phyloP scores from a whole-genome alignment of 306 rosid genomes.

The Hylodesmum podocarpum region DNA sequence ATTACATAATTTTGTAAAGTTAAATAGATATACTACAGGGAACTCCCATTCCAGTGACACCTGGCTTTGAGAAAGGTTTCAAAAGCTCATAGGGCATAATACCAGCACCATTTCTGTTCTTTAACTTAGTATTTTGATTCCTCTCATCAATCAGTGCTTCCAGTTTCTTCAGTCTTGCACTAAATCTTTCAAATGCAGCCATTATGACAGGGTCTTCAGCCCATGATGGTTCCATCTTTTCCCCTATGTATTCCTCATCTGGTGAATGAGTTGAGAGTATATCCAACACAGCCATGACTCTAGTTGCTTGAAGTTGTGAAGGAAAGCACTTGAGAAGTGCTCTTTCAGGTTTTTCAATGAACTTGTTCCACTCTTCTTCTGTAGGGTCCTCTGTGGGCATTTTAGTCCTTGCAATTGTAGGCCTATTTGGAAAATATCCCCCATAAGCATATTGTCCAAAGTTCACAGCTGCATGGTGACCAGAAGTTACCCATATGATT shows the following conservation, averaged over 20 bases:
- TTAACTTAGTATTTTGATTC: slow-evolving; percentile 43
- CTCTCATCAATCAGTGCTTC: slow-evolving; percentile 60
- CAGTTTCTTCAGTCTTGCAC: slow-evolving; percentile 44
- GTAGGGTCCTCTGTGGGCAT: slow-evolving; percentile 64
- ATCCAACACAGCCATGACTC: slow-evolving; percentile 61
- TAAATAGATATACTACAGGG: slow-evolving; percentile 82
- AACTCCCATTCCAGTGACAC: slow-evolving; percentile 73
- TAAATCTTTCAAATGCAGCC: slow-evolving; percentile 62
- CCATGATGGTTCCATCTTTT: slow-evolving; percentile 64
- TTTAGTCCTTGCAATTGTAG: slow-evolving; percentile 62
- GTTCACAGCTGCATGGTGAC: slow-evolving; percentile 82
- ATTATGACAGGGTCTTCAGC: slow-evolving; percentile 52
- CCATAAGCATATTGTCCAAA: slow-evolving; percentile 68
- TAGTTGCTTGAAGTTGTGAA: slow-evolving; percentile 67
- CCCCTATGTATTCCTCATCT: slow-evolving; percentile 81
- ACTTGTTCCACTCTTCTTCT: slow-evolving; percentile 40
- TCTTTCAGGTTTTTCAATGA: slow-evolving; percentile 51
- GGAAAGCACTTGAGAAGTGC: slow-evolving; percentile 62
- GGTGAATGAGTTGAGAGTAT: slow-evolving; percentile 75
- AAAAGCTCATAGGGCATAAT: slow-evolving; percentile 68
- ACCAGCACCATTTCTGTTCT: slow-evolving; percentile 82
- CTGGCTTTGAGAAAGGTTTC: slow-evolving; percentile 76
- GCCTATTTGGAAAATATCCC: slow-evolving; percentile 74
- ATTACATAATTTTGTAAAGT: slow-evolving; percentile 9
- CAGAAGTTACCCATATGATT: slow-evolving; percentile 71